A percentile compares a stretch with the other conserved stretches of the same genome.
phyloP scores from a whole-genome alignment of 106 monocot species.

The Dendrobium nobile region DNA sequence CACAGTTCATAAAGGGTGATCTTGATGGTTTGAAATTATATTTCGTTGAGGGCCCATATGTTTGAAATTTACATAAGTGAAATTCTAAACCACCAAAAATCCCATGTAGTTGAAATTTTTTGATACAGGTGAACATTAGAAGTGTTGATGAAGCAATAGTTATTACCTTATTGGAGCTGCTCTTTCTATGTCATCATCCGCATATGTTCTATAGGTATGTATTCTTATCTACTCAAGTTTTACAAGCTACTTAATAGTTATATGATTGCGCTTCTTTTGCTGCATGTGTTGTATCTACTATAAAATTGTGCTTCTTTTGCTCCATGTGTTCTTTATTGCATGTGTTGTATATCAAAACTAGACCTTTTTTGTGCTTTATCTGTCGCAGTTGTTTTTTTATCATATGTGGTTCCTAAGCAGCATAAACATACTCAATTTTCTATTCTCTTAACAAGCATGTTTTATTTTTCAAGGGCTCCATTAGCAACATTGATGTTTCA shows the following conservation, averaged over 20 bases:
- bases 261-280: not conserved
- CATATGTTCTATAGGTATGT: slow-evolving; percentile 94
- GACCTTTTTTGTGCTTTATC: not conserved
- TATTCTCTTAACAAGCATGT: too few species aligned
- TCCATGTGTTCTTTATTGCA: not conserved
- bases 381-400: not conserved
- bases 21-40: not conserved
- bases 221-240: not conserved
- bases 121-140: slow-evolving; percentile 1
- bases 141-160: slow-evolving; percentile 83
- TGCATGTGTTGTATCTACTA: not conserved
- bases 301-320: not conserved
- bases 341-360: not conserved
- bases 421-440: too few species aligned
- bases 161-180: slow-evolving; percentile 75
- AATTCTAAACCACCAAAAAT: not conserved
- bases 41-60: not conserved
- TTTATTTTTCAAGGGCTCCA: too few species aligned
- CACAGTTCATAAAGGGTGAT: not conserved
- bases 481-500: too few species aligned
- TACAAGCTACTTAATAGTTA: not conserved
- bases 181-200: slow-evolving; percentile 95
- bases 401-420: too few species aligned
- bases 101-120: not conserved
- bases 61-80: not conserved